phyloP scores from a whole-genome alignment of 306 rosid species.

The Astragalus glycyphyllos region DNA sequence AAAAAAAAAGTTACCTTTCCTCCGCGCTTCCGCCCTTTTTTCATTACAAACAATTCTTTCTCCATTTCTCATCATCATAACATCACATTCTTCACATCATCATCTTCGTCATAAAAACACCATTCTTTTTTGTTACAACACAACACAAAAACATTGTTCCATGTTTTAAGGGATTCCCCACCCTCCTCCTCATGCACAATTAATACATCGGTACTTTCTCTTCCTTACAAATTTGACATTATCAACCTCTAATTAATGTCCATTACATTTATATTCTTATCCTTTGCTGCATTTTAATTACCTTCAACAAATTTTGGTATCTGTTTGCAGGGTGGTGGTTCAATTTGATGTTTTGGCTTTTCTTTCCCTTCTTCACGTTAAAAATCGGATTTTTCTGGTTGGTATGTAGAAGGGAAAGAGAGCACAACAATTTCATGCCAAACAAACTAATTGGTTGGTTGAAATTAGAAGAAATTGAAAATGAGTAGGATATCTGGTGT shows the following conservation, averaged over 20 bases:
- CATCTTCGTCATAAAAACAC: too few relatives aligned
- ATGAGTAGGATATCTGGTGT: conserved; percentile 82
- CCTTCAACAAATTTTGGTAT: conserved; percentile 36
- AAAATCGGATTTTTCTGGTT: conserved; percentile 40
- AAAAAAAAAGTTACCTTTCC: conserved; percentile 37
- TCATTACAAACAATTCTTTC: conserved; percentile 24
- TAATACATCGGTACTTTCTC: conserved; percentile 32
- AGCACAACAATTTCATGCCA: conserved; percentile 39
- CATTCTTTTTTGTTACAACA: background rate
- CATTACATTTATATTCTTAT: background rate
- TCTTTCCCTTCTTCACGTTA: conserved; percentile 68
- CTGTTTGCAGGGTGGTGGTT: conserved; percentile 52
- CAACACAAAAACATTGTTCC: conserved; percentile 28
- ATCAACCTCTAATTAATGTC: conserved; percentile 33
- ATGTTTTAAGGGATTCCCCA: conserved; percentile 39
- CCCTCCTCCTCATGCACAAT: conserved; percentile 27
- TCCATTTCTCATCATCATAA: conserved; percentile 23
- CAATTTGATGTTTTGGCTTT: conserved; percentile 50
- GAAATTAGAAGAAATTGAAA: conserved; percentile 21
- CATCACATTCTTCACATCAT: conserved; percentile 2
- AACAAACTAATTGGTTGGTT: conserved; percentile 28
- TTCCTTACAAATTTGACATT: conserved; percentile 7
- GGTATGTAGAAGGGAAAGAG: conserved; percentile 68
- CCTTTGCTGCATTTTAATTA: conserved; percentile 32
- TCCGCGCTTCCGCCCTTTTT: conserved; percentile 13